Base-by-base conservation (phyloP, 2,329 filamentous ascomycete genomes). In the Penicillium digitatum region DNA sequence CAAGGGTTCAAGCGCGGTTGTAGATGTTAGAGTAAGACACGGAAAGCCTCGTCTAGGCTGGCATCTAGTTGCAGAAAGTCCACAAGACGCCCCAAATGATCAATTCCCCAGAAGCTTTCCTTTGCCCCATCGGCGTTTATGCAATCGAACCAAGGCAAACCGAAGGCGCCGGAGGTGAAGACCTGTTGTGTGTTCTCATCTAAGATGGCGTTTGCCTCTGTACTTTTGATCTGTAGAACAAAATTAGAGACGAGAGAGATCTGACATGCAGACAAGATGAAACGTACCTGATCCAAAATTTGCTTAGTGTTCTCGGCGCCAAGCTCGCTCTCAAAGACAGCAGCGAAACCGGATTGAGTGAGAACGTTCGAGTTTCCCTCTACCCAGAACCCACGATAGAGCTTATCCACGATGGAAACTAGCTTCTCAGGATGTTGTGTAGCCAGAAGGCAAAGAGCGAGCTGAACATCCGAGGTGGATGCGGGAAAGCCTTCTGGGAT, bases 21-120 rank as follows among this genome's bases (percentile, higher is more conserved):
- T 26, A n/a, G 12, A 42, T 38, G 5, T 59, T 42, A 72, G 42
- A 71, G 46, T 24, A 63, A 39, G 1, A 68, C 62, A n/a, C 54
- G 61, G 46, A 71, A 68, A 5, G 69, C 64, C 40, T 54, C 52
- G 14, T 70, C 69, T 40, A 54, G 14, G 3, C 52, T 55, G 11
- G 57, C 59, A 37, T 84, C 77, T 54, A 86, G 60, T 1, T 75
- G 80, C 55, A 86, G 60, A 66, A 81, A 79, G 53, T 81, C 76
- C 38, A 74, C 73, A 3, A 86, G 71, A 63, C 80, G 78, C 1
- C 79, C 82, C 40, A 86, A 60, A 68, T 84, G 82, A 72, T 86
- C 83, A 14, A 86, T 78, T 0, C 83, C 83, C 80, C 81, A 86
- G 62, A 81, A 85, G 0, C 70, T 69, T 59, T 85, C 81, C 35